phyloP scores from a whole-genome alignment of 108 stramenopile genomes.

The Nannochloropsis salina region DNA sequence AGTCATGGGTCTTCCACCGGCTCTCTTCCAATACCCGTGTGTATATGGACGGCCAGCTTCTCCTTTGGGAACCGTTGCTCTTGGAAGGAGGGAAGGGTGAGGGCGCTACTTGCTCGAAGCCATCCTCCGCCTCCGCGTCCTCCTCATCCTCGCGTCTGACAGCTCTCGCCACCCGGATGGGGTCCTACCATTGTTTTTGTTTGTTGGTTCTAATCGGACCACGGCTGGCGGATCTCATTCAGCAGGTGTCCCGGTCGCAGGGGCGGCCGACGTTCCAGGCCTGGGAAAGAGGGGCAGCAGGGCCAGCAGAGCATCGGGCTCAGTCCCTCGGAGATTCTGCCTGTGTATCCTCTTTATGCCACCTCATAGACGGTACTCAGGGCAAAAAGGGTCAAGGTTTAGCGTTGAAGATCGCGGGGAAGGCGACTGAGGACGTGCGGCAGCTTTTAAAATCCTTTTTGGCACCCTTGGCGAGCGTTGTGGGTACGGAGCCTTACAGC shows the following conservation, averaged over 20 bases:
- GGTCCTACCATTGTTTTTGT: background rate
- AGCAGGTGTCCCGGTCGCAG: background rate
- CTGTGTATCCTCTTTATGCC: constrained; percentile 11
- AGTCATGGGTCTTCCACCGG: background rate
- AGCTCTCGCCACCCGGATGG: background rate
- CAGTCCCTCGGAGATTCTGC: background rate
- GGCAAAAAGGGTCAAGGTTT: background rate
- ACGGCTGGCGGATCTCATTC: background rate
- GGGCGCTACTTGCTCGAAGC: background rate
- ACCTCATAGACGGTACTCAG: background rate
- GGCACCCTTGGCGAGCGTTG: background rate
- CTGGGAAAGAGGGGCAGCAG: background rate
- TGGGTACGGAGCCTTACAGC: background rate
- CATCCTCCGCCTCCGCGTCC: background rate
- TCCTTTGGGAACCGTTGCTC: background rate
- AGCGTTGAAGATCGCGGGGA: background rate
- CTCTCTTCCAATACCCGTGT: background rate
- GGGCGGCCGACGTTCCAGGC: background rate
- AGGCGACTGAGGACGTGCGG: background rate
- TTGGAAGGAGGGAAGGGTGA: background rate
- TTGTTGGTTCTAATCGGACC: background rate
- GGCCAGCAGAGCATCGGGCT: background rate
- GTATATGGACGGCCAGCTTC: background rate
- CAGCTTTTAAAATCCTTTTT: background rate
- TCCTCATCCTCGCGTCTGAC: background rate